phyloP scores from a whole-genome alignment of 768 basidiomycete species.

The Auriscalpium microsporum region DNA sequence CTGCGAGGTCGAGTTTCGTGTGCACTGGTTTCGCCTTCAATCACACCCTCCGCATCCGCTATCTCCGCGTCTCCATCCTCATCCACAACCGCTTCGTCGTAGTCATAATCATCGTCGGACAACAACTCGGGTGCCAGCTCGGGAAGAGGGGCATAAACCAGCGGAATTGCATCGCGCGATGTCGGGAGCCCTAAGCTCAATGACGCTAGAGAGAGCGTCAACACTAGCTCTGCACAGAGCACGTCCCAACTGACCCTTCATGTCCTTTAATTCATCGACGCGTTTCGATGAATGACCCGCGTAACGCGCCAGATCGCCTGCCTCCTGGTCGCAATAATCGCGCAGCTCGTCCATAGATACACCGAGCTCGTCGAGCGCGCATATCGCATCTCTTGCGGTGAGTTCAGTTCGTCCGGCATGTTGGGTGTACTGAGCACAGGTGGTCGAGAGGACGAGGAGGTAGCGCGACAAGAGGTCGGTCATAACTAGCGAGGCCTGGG shows the following conservation, averaged over 20 bases:
- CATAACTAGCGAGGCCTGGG: constrained; percentile 60
- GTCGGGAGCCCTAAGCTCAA: constrained; percentile 49
- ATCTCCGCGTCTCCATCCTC: constrained; percentile 7
- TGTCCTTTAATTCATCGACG: constrained; percentile 65
- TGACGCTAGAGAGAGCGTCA: constrained; percentile 40
- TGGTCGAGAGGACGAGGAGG: constrained; percentile 52
- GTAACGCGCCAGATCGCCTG: constrained; percentile 59
- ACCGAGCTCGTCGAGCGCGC: constrained; percentile 69
- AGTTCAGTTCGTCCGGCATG: constrained; percentile 61
- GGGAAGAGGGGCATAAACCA: constrained; percentile 32
- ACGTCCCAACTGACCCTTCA: constrained; percentile 48
- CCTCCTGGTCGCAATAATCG: constrained; percentile 61
- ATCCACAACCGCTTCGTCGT: constrained; percentile 22
- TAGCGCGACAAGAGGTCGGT: constrained; percentile 75
- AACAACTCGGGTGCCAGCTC: constrained; percentile 14
- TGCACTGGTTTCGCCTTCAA: constrained; percentile 5
- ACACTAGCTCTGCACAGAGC: constrained; percentile 14
- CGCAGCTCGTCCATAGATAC: constrained; percentile 59
- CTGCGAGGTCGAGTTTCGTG: constrained; percentile 6
- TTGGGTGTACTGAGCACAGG: constrained; percentile 66
- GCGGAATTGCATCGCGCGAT: constrained; percentile 44
- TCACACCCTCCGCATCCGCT: constrained; percentile 10
- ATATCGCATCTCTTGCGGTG: constrained; percentile 49
- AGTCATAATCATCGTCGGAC: constrained; percentile 25
- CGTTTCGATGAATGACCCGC: constrained; percentile 53